These are phyloP conservation scores for Apocynum venetum DNA, from an alignment of 257 asterid species.

Conservation along the genomic window DNA sequence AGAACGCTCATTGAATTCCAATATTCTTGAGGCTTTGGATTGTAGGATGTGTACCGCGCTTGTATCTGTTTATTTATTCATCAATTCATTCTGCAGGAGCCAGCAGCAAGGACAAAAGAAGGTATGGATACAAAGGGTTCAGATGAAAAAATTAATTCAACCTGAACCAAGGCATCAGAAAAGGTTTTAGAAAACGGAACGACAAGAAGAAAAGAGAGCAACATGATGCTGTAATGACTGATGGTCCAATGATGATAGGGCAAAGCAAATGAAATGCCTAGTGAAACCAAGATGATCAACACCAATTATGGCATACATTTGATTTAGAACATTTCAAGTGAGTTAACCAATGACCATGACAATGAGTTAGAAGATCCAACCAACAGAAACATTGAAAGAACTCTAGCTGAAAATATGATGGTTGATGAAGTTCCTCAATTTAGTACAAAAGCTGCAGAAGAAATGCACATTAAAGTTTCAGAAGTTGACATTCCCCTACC, in stretches of 20 bases:
- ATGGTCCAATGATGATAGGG: not conserved
- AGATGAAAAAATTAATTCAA: not conserved
- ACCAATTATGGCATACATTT: not conserved
- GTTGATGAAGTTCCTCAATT: not conserved
- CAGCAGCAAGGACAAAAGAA: not conserved
- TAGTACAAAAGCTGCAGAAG: not conserved
- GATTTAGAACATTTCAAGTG: constrained; percentile 3
- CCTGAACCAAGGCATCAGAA: too few species aligned
- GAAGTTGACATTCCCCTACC: constrained; percentile 8
- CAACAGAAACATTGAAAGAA: not conserved
- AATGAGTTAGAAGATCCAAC: not conserved
- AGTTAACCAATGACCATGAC: not conserved
- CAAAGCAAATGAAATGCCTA: not conserved
- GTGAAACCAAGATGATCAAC: not conserved
- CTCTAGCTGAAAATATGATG: not conserved
- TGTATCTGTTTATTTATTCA: not conserved
- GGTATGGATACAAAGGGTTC: not conserved
- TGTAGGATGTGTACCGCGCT: not conserved
- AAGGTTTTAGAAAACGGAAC: too few species aligned
- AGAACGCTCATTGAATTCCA: not conserved
- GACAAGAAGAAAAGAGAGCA: not conserved
- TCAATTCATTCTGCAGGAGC: constrained; percentile 8
- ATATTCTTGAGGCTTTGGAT: not conserved
- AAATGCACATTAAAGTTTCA: not conserved
- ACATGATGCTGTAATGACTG: not conserved